A percentile compares a stretch with the other conserved stretches of the same genome.
These are phyloP conservation scores for Dioszegia crocea DNA, from an alignment of 768 basidiomycete species.

Conservation along the genomic window DNA sequence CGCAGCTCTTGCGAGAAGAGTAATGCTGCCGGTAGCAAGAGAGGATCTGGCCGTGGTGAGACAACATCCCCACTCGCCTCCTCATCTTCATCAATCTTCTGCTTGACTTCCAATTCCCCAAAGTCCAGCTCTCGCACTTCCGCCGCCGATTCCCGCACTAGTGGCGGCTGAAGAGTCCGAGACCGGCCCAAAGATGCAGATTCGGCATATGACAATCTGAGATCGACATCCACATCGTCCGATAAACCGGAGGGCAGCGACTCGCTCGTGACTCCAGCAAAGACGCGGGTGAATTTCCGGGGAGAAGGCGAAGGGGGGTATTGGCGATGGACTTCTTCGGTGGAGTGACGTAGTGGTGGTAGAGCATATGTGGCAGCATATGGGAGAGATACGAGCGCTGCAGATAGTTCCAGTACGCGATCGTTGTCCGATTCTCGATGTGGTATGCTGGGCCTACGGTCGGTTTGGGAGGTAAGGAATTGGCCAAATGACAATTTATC, in stretches of 20 bases:
- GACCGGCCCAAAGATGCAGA: neutral
- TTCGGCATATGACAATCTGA: neutral
- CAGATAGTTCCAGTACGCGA: neutral
- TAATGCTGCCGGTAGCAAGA: no score
- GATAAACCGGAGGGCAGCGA: constrained; percentile 15
- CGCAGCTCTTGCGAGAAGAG: no score
- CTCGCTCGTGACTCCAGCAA: constrained; percentile 8
- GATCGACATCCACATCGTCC: constrained; percentile 12
- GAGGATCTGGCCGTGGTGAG: no score
- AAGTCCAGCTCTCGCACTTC: neutral
- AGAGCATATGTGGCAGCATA: neutral
- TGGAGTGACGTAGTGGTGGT: neutral
- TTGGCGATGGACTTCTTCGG: neutral
- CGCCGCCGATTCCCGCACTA: no score
- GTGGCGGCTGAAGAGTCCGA: no score
- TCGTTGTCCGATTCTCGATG: neutral
- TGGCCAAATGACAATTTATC: constrained; percentile 5
- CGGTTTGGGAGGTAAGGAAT: neutral
- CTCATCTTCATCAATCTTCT: neutral
- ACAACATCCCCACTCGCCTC: no score
- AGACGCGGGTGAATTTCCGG: constrained; percentile 8
- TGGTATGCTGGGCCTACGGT: neutral
- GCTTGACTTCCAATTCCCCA: neutral
- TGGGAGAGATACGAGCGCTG: neutral
- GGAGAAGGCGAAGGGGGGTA: neutral